phyloP scores from a whole-genome alignment of 306 rosid species.

The Vigna unguiculata region DNA sequence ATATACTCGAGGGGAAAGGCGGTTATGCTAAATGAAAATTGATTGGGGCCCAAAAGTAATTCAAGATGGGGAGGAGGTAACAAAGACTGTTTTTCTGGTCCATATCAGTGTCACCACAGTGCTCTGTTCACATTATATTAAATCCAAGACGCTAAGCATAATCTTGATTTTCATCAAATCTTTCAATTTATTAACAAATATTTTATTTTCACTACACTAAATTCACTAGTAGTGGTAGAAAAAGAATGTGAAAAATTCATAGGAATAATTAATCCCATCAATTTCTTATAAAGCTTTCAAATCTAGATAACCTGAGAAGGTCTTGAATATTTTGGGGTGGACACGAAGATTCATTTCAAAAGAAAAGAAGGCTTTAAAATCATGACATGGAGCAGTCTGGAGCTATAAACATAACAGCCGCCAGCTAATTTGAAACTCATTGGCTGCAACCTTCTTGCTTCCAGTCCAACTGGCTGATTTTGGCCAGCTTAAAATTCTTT shows the following conservation, averaged over 20 bases:
- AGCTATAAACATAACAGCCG: neutral
- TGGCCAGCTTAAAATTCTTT: constrained; percentile 26
- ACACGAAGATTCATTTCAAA: constrained; percentile 19
- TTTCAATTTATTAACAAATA: neutral
- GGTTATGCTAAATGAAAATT: neutral
- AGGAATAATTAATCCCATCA: neutral
- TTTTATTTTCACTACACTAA: neutral
- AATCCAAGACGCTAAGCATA: neutral
- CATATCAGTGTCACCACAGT: too few species aligned
- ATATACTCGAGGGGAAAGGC: neutral
- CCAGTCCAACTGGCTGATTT: constrained; percentile 13
- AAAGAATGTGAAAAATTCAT: neutral
- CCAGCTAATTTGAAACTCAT: constrained; percentile 6
- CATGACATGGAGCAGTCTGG: constrained; percentile 6
- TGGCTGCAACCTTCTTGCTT: constrained; percentile 4
- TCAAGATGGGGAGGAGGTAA: neutral
- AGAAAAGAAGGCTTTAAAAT: neutral
- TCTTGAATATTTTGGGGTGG: neutral
- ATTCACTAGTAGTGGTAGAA: constrained; percentile 21
- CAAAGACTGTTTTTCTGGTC: too few species aligned
- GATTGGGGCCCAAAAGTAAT: neutral
- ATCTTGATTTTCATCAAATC: neutral
- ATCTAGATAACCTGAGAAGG: neutral
- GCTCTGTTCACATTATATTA: neutral
- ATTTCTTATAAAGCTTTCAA: neutral